A percentile compares a stretch with the other conserved stretches of the same genome.
These are phyloP conservation scores for Meredithiella fracta DNA, from an alignment of 2,329 filamentous ascomycete genomes.

Conservation along the genomic window DNA sequence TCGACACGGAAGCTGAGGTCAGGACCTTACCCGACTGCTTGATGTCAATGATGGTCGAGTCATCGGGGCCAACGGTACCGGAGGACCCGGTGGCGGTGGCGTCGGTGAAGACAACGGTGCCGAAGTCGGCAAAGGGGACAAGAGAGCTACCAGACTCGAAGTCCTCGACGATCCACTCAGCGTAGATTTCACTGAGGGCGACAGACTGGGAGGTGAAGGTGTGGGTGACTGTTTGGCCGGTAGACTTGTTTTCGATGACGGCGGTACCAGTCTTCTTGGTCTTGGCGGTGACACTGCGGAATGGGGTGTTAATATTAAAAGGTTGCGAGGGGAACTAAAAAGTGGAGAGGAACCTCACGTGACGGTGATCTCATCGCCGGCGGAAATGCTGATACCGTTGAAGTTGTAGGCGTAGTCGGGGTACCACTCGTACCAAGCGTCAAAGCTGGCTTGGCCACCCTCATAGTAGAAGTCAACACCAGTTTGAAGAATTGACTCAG, in stretches of 20 bases:
- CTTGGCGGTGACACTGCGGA: slow-evolving; percentile 15
- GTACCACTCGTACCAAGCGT: slow-evolving; percentile 32
- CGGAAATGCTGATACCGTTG: slow-evolving; percentile 19
- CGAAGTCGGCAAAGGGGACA: slow-evolving; percentile 21
- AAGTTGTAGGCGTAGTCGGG: slow-evolving; percentile 28
- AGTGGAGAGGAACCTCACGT: slow-evolving; percentile 3
- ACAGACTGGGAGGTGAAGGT: slow-evolving; percentile 28
- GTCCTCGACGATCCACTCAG: slow-evolving; percentile 47
- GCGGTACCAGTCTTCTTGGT: slow-evolving; percentile 18
- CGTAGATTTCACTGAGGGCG: slow-evolving; percentile 37
- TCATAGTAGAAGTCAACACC: slow-evolving; percentile 24
- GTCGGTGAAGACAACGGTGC: slow-evolving; percentile 16
- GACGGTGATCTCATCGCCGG: slow-evolving; percentile 21
- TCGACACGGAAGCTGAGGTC: slow-evolving; percentile 12
- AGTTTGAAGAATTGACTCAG: slow-evolving; percentile 26
- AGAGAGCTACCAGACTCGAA: slow-evolving; percentile 18
- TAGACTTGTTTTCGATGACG: slow-evolving; percentile 30
- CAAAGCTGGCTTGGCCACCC: slow-evolving; percentile 22
- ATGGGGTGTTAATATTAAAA: slow-evolving; percentile 1
- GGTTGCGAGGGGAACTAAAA: not conserved
- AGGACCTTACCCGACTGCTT: slow-evolving; percentile 9
- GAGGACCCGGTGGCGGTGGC: slow-evolving; percentile 16
- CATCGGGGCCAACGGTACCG: slow-evolving; percentile 16
- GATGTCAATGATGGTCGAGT: slow-evolving; percentile 16
- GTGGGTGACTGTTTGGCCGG: slow-evolving; percentile 34